phyloP scores from a whole-genome alignment of 108 stramenopile species.

The Mayamaea pseudoterrestris region DNA sequence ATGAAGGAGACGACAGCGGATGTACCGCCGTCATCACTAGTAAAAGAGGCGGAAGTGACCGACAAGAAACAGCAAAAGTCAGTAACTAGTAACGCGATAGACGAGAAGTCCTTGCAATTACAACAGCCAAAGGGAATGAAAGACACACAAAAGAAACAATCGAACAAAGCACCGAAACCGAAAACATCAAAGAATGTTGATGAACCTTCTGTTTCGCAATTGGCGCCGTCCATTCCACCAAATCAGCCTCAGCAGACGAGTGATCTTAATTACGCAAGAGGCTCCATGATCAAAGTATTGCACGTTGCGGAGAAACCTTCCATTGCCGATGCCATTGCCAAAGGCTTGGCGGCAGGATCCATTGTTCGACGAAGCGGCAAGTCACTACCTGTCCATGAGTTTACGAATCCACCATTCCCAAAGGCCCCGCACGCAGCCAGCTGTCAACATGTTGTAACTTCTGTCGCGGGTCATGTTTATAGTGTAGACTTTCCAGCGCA shows the following conservation, averaged over 20 bases:
- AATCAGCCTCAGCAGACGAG: constrained; percentile 77
- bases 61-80: constrained; percentile 4
- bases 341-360: constrained; percentile 30
- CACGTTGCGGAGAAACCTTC: constrained; percentile 81
- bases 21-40: not conserved
- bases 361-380: constrained; percentile 10
- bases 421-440: constrained; percentile 55
- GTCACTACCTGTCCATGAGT: constrained; percentile 55
- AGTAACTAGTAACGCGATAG: not conserved
- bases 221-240: constrained; percentile 37
- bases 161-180: not conserved
- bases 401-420: constrained; percentile 49
- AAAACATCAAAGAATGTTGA: constrained; percentile 1
- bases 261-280: constrained; percentile 58
- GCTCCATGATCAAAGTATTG: constrained; percentile 49
- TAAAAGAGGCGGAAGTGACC: constrained; percentile 3
- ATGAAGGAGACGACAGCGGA: not conserved
- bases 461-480: constrained; percentile 93
- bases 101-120: constrained; percentile 4
- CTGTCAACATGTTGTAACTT: constrained; percentile 64
- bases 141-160: constrained; percentile 8
- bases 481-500: constrained; percentile 84
- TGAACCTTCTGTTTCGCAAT: not conserved
- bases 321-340: constrained; percentile 76
- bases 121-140: constrained; percentile 5